Conservation (phyloP, 2,329 filamentous ascomycete species). For the Biscogniauxia sp. region DNA sequence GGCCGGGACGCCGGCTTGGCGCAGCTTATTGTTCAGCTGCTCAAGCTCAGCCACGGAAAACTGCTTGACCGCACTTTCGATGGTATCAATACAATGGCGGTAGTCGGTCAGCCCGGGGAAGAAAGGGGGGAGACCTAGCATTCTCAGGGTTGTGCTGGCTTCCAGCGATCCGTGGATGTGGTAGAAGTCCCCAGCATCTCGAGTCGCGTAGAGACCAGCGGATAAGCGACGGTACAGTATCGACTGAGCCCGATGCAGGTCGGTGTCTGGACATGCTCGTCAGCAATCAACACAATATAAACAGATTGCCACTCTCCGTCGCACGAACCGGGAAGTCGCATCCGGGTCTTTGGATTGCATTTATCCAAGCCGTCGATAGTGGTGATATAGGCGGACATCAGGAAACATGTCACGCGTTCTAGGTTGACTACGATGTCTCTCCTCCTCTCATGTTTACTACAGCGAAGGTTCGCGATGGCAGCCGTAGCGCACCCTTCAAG, state of each 20-base stretch:
- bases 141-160: conserved; percentile 64
- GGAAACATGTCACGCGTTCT: conserved; percentile 52
- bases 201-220: conserved; percentile 69
- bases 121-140: conserved; percentile 65
- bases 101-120: conserved; percentile 61
- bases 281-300: conserved; percentile 25
- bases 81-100: conserved; percentile 54
- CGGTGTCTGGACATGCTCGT: conserved; percentile 55
- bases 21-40: conserved; percentile 50
- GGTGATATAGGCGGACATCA: conserved; percentile 58
- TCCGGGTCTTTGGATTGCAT: conserved; percentile 44
- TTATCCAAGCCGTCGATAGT: conserved; percentile 53
- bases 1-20: conserved; percentile 60
- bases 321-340: conserved; percentile 34
- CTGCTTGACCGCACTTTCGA: conserved; percentile 56
- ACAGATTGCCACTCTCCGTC: conserved; percentile 29
- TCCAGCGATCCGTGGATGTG: conserved; percentile 75
- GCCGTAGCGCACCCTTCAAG: conserved; percentile 59
- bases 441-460: conserved; percentile 38
- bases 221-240: conserved; percentile 69
- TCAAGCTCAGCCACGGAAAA: conserved; percentile 58
- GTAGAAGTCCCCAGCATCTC: conserved; percentile 64
- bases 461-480: conserved; percentile 55
- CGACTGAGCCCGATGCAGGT: conserved; percentile 68
- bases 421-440: conserved; percentile 49